Percentiles rank a stretch among this genome's conserved stretches.
Evolutionary conservation across 495 filamentous ascomycete genomes (phyloP).

Genomic region (Jackrogersella multiformis): DNA sequence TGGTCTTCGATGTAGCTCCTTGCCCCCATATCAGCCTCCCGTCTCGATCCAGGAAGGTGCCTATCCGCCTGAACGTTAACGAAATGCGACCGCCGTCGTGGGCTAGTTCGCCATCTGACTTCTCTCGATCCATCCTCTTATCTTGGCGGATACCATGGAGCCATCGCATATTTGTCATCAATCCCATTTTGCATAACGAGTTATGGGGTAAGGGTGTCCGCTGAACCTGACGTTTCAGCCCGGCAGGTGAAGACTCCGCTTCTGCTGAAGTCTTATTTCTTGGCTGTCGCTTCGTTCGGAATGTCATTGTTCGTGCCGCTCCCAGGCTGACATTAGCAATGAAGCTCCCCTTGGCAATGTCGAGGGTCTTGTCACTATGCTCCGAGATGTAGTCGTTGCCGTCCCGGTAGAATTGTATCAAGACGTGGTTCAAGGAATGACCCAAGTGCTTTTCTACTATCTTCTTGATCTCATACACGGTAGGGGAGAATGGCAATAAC

Average conservation of each 20-base stretch:
- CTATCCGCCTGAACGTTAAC: slow-evolving; percentile 91
- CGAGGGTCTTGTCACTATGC: slow-evolving; percentile 95
- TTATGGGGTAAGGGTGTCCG: slow-evolving; percentile 85
- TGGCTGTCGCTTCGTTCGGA: slow-evolving; percentile 78
- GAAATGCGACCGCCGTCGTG: slow-evolving; percentile 83
- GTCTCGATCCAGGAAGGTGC: slow-evolving; percentile 75
- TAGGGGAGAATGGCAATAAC: slow-evolving; percentile 75
- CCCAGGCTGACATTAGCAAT: slow-evolving; percentile 95
- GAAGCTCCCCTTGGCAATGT: slow-evolving; percentile 80
- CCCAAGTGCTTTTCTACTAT: slow-evolving; percentile 73
- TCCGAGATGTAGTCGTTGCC: slow-evolving; percentile 97
- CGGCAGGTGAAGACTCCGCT: slow-evolving; percentile 1
- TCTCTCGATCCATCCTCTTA: slow-evolving; percentile 72
- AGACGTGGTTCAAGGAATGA: slow-evolving; percentile 88
- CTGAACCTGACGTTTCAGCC: slow-evolving; percentile 53
- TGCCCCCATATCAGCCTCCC: slow-evolving; percentile 86
- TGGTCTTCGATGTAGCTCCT: slow-evolving; percentile 76
- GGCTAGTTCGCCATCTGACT: slow-evolving; percentile 73
- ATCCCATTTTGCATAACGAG: slow-evolving; percentile 84
- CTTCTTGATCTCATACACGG: slow-evolving; percentile 72
- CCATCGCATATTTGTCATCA: slow-evolving; percentile 84
- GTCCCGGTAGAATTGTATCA: slow-evolving; percentile 91
- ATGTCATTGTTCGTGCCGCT: slow-evolving; percentile 87
- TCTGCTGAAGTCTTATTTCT: slow-evolving; percentile 40
- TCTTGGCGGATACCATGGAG: slow-evolving; percentile 90